These are phyloP conservation scores for Lentinula sp. DNA, from an alignment of 768 basidiomycete species.

Conservation along the genomic window DNA sequence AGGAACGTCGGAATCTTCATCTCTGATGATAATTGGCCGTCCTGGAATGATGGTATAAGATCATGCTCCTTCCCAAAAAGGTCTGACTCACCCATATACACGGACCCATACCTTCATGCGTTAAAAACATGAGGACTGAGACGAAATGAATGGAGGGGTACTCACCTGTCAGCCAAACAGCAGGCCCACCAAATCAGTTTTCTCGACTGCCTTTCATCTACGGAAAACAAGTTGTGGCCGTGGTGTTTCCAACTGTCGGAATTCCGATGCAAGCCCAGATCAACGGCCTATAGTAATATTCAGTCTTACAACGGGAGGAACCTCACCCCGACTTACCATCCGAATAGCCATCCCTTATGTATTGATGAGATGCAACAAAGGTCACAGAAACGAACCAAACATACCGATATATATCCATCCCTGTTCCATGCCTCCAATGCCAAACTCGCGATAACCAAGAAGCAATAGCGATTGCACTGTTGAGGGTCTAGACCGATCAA, in stretches of 20 bases:
- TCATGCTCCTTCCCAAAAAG: neutral
- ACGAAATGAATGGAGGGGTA: slow-evolving; percentile 3
- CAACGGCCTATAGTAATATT: slow-evolving; percentile 50
- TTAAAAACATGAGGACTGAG: slow-evolving; percentile 3
- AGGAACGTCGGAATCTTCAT: slow-evolving; percentile 65
- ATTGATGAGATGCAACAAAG: slow-evolving; percentile 6
- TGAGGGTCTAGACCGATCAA: slow-evolving; percentile 63
- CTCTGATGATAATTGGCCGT: slow-evolving; percentile 62
- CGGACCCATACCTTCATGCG: slow-evolving; percentile 52
- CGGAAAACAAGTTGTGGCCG: slow-evolving; percentile 54
- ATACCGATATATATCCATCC: slow-evolving; percentile 80
- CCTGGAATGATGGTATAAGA: slow-evolving; percentile 28
- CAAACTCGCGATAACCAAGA: slow-evolving; percentile 79
- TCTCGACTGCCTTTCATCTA: slow-evolving; percentile 63
- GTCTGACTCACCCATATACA: slow-evolving; percentile 59
- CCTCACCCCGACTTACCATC: slow-evolving; percentile 40
- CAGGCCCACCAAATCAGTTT: slow-evolving; percentile 82
- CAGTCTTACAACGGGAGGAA: neutral
- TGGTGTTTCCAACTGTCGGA: slow-evolving; percentile 69
- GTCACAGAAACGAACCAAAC: slow-evolving; percentile 6
- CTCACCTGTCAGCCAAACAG: slow-evolving; percentile 63
- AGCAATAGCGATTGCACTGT: slow-evolving; percentile 80
- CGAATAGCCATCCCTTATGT: slow-evolving; percentile 64
- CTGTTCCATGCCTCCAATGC: slow-evolving; percentile 79
- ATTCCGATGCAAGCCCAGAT: slow-evolving; percentile 77